Base-by-base conservation (phyloP, 345 rosid species). In the Moringa oleifera region DNA sequence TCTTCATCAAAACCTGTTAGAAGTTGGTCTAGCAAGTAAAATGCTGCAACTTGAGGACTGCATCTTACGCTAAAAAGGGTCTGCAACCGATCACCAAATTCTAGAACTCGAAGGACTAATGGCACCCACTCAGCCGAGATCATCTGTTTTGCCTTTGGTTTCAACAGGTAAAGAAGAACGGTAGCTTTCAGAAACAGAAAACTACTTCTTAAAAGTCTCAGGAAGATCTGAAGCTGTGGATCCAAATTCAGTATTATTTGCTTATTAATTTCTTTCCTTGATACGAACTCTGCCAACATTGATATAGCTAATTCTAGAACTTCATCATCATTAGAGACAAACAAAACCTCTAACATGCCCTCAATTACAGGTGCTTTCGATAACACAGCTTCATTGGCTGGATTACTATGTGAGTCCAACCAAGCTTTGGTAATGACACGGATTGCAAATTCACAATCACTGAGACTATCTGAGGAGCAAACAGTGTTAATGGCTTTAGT, bases 111-210 rank as follows among this genome's bases (percentile, higher is more conserved):
- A 37, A 86, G 92, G 24, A 70, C 58, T 24, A 86, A 41, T n/a
- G 83, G 77, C 23, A 86, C 70, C 87, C 87, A 86, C 36, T 80
- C 87, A 0, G 66, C 51, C 0, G 89, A 81, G 64, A 80, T 76
- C 89, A 83, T 81, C 69, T 83, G 86, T 28, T 83, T 86, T 18
- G 92, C 85, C 77, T 65, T 69, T 5, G 89, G 89, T 70, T 73
- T 83, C 72, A 80, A 53, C 23, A 68, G 76, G 68, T 83, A 80
- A 51, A 86, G 84, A 64, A 86, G 69, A 67, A 80, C 73, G n/a
- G 85, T 74, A 20, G 85, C 82, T 59, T 86, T 86, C 7, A 83
- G 71, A 73, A 86, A 86, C 20, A 86, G 60, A 36, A 84, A 74
- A 24, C 76, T 80, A 23, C 77, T 79, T 22, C 77, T 79, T 20